These are phyloP conservation scores for Penicillium sp. DNA, from an alignment of 2,329 filamentous ascomycete species.

Conservation along the genomic window DNA sequence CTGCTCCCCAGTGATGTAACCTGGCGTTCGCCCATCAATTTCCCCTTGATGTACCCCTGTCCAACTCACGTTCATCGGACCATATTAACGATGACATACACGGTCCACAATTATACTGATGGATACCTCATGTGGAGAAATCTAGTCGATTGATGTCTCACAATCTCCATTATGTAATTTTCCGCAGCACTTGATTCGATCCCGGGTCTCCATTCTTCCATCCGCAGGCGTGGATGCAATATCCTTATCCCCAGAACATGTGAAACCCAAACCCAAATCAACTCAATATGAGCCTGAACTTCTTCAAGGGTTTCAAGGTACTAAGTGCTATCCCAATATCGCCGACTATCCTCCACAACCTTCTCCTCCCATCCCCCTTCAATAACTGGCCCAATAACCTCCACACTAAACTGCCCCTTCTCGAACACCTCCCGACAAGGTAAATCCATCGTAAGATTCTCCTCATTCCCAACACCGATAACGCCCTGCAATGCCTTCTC, in stretches of 20 bases:
- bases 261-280: neutral
- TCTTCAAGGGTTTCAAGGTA: neutral
- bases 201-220: neutral
- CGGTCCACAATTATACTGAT: neutral
- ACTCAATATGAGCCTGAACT: neutral
- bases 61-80: neutral
- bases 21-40: neutral
- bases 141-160: neutral
- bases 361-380: constrained; percentile 41
- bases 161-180: neutral
- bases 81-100: neutral
- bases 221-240: neutral
- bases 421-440: constrained; percentile 50
- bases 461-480: constrained; percentile 50
- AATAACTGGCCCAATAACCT: constrained; percentile 50
- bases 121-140: neutral
- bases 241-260: neutral
- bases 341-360: constrained; percentile 48
- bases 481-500: constrained; percentile 49
- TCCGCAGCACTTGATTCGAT: neutral
- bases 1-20: neutral
- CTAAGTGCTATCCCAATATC: constrained; percentile 41
- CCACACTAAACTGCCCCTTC: constrained; percentile 51
- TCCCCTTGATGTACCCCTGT: neutral
- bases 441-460: constrained; percentile 56